phyloP scores from a whole-genome alignment of 1,284 basidiomycete genomes.

The Caloboletus inedulis region DNA sequence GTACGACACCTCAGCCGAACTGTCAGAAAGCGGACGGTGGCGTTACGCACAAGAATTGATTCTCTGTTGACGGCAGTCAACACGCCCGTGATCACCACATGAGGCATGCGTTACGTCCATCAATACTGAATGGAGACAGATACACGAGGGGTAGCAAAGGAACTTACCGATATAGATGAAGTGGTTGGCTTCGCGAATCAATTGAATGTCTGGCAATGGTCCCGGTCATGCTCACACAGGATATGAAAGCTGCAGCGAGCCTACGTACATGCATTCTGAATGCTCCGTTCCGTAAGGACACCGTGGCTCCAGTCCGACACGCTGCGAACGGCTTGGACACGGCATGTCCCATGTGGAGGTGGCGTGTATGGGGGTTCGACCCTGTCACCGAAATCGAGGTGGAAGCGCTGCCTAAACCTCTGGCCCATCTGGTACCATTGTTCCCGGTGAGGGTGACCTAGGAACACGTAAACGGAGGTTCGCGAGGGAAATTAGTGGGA shows the following conservation, averaged over 20 bases:
- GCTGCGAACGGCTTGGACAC: constrained; percentile 78
- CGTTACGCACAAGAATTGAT: constrained; percentile 84
- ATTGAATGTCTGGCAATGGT: constrained; percentile 57
- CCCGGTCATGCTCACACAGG: constrained; percentile 6
- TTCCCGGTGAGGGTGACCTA: constrained; percentile 69
- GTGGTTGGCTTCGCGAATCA: constrained; percentile 83
- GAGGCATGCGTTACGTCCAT: constrained; percentile 11
- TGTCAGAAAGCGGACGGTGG: background rate
- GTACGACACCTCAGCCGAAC: constrained; percentile 13
- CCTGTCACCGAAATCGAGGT: constrained; percentile 34
- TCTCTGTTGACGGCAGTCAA: constrained; percentile 50
- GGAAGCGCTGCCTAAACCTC: constrained; percentile 60
- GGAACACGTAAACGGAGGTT: constrained; percentile 4
- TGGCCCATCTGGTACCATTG: constrained; percentile 58
- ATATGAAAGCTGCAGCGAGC: background rate
- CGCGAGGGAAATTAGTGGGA: background rate
- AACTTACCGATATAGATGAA: constrained; percentile 83
- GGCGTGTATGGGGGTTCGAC: constrained; percentile 41
- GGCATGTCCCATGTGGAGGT: constrained; percentile 49
- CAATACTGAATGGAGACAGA: constrained; percentile 2
- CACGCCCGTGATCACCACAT: constrained; percentile 10
- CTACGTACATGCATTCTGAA: constrained; percentile 80
- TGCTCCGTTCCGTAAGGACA: constrained; percentile 78
- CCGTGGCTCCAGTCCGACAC: constrained; percentile 92
- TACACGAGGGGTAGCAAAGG: background rate